These are phyloP conservation scores for Cutaneotrichosporon curvatum DNA, from an alignment of 1,284 basidiomycete species.

Conservation along the genomic window DNA sequence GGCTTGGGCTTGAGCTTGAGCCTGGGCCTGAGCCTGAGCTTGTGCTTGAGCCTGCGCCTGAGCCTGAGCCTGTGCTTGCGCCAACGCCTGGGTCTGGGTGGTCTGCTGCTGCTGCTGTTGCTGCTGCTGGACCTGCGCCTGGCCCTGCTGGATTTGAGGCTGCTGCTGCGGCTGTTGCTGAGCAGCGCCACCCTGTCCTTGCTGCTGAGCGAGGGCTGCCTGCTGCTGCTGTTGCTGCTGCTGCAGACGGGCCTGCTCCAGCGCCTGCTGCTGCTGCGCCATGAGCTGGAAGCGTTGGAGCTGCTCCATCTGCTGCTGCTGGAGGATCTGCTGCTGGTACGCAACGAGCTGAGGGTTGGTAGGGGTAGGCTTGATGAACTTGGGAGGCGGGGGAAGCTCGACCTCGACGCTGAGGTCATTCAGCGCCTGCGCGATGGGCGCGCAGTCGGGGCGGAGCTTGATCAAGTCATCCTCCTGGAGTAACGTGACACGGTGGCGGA, in stretches of 20 bases:
- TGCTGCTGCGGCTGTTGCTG: constrained; percentile 14
- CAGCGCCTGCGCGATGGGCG: constrained; percentile 26
- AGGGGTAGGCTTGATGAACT: constrained; percentile 37
- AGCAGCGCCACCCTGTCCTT: too few species aligned
- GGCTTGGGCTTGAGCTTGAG: constrained; percentile 7
- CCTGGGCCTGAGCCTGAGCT: constrained; percentile 8
- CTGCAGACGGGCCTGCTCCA: constrained; percentile 24
- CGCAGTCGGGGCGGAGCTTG: constrained; percentile 34
- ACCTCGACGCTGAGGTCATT: constrained; percentile 28
- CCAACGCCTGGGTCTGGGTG: constrained; percentile 1
- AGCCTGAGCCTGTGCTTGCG: not conserved
- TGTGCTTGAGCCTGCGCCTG: constrained; percentile 3
- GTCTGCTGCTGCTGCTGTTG: constrained; percentile 15
- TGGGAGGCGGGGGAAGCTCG: constrained; percentile 38
- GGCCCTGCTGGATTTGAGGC: constrained; percentile 8
- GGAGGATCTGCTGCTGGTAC: constrained; percentile 27
- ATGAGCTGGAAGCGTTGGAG: constrained; percentile 35
- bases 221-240: constrained; percentile 25
- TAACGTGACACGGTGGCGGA: constrained; percentile 35
- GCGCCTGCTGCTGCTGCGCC: constrained; percentile 32
- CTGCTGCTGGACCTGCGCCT: constrained; percentile 3
- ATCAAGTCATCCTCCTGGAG: constrained; percentile 37
- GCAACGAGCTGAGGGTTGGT: constrained; percentile 27
- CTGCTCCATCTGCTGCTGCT: constrained; percentile 38
- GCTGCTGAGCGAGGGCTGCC: too few species aligned